Percentiles rank a stretch among this genome's conserved stretches.
Evolutionary conservation across 2,329 filamentous ascomycete species (phyloP).

Genomic region (Dendryphion nanum): DNA sequence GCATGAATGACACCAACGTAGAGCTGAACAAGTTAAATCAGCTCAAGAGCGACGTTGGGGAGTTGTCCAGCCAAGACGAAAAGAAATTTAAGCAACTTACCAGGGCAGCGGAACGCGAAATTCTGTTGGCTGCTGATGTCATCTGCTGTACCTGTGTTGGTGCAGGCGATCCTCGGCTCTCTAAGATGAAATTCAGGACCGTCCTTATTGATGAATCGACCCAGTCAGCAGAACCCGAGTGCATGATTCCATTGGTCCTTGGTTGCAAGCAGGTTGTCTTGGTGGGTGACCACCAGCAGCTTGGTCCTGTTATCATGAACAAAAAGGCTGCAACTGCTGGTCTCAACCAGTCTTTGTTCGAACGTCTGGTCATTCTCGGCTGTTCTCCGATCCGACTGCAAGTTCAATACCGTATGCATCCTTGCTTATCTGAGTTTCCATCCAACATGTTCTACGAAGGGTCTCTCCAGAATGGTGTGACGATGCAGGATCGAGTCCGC

Average conservation of each 20-base stretch:
- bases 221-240: slow-evolving; percentile 96
- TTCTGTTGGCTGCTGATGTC: slow-evolving; percentile 91
- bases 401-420: slow-evolving; percentile 99
- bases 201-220: slow-evolving; percentile 98
- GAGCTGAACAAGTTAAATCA: slow-evolving; percentile 90
- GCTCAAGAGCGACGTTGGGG: slow-evolving; percentile 86
- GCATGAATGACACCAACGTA: slow-evolving; percentile 93
- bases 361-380: slow-evolving; percentile 89
- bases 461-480: slow-evolving; percentile 93
- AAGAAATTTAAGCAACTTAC: slow-evolving; percentile 98
- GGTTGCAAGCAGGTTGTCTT: slow-evolving; percentile 99
- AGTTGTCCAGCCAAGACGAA: slow-evolving; percentile 92
- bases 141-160: slow-evolving; percentile 99
- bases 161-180: slow-evolving; percentile 88
- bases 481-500: slow-evolving; percentile 80
- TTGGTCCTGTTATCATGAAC: slow-evolving; percentile 99
- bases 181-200: slow-evolving; percentile 98
- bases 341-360: slow-evolving; percentile 96
- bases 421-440: slow-evolving; percentile 92
- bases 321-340: slow-evolving; percentile 99
- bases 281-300: slow-evolving; percentile 95
- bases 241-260: slow-evolving; percentile 95
- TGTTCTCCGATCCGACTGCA: slow-evolving; percentile 89
- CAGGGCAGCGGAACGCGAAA: slow-evolving; percentile 89
- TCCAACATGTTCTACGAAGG: slow-evolving; percentile 99